Conservation (phyloP, 2,329 filamentous ascomycete genomes). For the Mariannaea sp. region DNA sequence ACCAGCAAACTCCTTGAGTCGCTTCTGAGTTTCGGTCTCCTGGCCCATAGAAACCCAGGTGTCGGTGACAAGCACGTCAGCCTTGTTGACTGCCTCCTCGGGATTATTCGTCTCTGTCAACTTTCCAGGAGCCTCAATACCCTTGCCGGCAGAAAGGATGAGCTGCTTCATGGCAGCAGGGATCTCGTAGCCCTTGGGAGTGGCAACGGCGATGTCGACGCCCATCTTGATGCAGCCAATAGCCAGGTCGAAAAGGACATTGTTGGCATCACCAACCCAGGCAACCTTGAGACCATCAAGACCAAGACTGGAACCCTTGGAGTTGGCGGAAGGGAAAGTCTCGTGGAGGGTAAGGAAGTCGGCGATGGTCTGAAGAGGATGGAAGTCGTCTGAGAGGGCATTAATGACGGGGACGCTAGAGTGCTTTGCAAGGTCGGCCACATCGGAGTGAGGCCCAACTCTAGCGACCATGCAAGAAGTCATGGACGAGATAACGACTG, state of each 20-base stretch:
- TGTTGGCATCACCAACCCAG: slow-evolving; percentile 97
- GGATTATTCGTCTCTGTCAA: slow-evolving; percentile 78
- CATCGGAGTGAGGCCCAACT: slow-evolving; percentile 77
- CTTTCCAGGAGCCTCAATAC: slow-evolving; percentile 64
- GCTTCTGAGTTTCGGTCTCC: slow-evolving; percentile 79
- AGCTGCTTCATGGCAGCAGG: slow-evolving; percentile 73
- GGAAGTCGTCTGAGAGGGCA: slow-evolving; percentile 86
- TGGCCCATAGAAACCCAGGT: slow-evolving; percentile 99
- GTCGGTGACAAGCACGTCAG: slow-evolving; percentile 91
- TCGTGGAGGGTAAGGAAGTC: slow-evolving; percentile 93
- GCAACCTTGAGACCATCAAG: slow-evolving; percentile 87
- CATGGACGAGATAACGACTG: slow-evolving; percentile 93
- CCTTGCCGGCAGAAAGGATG: slow-evolving; percentile 67
- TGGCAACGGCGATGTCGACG: slow-evolving; percentile 83
- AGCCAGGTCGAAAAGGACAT: slow-evolving; percentile 92
- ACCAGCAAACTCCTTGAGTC: slow-evolving; percentile 80
- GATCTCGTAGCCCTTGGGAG: slow-evolving; percentile 83
- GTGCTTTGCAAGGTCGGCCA: slow-evolving; percentile 70
- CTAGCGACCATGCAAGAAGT: slow-evolving; percentile 81
- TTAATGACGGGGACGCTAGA: slow-evolving; percentile 84
- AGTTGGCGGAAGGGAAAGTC: slow-evolving; percentile 60
- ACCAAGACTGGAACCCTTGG: slow-evolving; percentile 57
- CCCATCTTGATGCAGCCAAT: slow-evolving; percentile 88
- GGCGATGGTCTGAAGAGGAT: slow-evolving; percentile 92
- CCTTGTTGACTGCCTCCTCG: slow-evolving; percentile 82